Evolutionary conservation across 164 flowering plant genomes (phyloP).

Genomic region (Piper longum): DNA sequence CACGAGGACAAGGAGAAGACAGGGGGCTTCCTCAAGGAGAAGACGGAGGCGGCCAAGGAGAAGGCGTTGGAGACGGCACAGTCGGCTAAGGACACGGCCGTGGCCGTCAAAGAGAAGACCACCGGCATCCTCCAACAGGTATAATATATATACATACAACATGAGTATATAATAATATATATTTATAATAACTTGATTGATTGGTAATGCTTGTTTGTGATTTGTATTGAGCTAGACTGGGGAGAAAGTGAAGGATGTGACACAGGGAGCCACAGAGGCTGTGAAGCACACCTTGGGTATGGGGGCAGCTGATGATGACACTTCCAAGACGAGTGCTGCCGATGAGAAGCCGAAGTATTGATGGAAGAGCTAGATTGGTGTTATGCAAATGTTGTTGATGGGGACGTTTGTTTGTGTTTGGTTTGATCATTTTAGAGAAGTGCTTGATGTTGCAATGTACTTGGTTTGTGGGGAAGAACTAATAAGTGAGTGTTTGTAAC

Average conservation of each 20-base stretch:
- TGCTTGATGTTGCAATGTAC: no score
- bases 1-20: neutral
- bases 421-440: no score
- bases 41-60: neutral
- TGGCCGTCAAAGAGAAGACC: conserved; percentile 6
- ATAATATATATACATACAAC: neutral
- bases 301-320: conserved; percentile 1
- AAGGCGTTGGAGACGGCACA: neutral
- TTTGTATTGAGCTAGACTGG: conserved; percentile 1
- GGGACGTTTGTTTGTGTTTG: no score
- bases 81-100: neutral
- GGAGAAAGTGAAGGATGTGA: conserved; percentile 7
- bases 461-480: no score
- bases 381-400: neutral
- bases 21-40: neutral
- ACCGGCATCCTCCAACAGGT: conserved; percentile 9
- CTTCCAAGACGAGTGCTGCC: neutral
- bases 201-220: neutral
- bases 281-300: conserved; percentile 10
- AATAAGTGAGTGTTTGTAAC: no score
- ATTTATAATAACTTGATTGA: neutral
- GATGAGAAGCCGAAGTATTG: neutral
- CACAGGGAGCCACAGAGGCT: conserved; percentile 11
- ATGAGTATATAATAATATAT: neutral
- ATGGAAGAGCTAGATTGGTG: neutral